Conservation (phyloP, 1,139 yeast species). For the Magnusiomyces suaveolens region DNA sequence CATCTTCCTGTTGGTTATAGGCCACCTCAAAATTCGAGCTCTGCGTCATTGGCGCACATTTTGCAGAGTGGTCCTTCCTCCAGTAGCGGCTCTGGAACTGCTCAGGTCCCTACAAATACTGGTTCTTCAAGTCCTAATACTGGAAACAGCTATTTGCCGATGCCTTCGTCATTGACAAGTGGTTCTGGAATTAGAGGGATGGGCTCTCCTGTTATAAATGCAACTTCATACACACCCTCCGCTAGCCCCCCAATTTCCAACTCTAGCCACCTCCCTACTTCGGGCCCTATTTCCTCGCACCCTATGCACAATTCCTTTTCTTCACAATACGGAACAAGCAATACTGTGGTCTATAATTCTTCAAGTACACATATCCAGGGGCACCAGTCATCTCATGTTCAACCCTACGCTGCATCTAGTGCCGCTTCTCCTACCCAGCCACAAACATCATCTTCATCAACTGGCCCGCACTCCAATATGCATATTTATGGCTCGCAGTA, state of each 20-base stretch:
- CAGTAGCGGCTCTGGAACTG: background rate
- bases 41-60: conserved; percentile 4
- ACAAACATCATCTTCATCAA: too few relatives aligned
- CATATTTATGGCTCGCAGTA: background rate
- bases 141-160: conserved; percentile 1
- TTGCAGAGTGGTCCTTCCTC: background rate
- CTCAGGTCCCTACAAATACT: background rate
- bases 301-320: background rate
- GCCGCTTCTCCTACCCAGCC: background rate
- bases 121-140: background rate
- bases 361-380: background rate
- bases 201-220: background rate
- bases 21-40: conserved; percentile 1
- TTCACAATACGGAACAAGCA: background rate
- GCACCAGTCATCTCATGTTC: background rate
- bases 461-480: background rate
- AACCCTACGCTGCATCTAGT: background rate
- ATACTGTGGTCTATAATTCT: background rate
- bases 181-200: background rate
- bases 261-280: background rate
- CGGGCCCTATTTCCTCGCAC: background rate
- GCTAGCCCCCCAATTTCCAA: background rate
- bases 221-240: background rate
- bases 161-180: conserved; percentile 2
- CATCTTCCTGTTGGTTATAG: conserved; percentile 1